Evolutionary conservation across 805 yeast species (phyloP), one percentile per base, ranked within the genome.

Genomic region (Teunomyces funiuensis): DNA sequence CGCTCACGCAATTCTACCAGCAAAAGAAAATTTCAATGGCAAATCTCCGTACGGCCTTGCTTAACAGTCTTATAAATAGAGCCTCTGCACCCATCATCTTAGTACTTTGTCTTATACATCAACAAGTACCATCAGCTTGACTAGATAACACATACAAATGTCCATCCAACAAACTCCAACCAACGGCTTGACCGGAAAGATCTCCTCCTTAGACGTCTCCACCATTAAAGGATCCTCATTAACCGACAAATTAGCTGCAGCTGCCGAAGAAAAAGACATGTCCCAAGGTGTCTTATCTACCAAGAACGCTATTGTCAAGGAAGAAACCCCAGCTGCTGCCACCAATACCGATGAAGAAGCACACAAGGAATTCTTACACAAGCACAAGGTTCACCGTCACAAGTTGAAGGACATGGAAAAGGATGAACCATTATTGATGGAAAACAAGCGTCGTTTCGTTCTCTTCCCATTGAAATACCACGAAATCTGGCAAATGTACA

Each of bases 401-500:
- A 47, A 75, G 49, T 72, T 91, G 59, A 83, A 83, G 71, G 87
- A 72, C 47, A 54, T 79, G 56, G 97, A 91, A 73, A 79, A 79
- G 65, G 85, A 86, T 43, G 99, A 91, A 76, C 98, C 98, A 1
- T 69, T 91, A 57, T 77, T 91, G 57, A 59, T 64, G 39, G 97
- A 88, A 69, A 93, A 91, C 79, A 80, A 79, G 54, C 80, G 80
- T 60, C 83, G 99, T 63, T 89, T 88, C 58, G 97, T 93, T 39
- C 73, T 91, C 46, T 90, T 90, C 81, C 99, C 99, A 53, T 88
- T 91, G 71, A 85, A 87, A 71, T 93, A 89, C 74, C 91, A 90
- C 63, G 98, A 91, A 72, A 87, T 91, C 65, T 91, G 98, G 98
- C 96, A 91, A 69, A 90, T 95, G 77, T 91, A 91, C 73, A 91